Conservation (phyloP, 1,139 yeast species). For the Lodderomyces theae region DNA sequence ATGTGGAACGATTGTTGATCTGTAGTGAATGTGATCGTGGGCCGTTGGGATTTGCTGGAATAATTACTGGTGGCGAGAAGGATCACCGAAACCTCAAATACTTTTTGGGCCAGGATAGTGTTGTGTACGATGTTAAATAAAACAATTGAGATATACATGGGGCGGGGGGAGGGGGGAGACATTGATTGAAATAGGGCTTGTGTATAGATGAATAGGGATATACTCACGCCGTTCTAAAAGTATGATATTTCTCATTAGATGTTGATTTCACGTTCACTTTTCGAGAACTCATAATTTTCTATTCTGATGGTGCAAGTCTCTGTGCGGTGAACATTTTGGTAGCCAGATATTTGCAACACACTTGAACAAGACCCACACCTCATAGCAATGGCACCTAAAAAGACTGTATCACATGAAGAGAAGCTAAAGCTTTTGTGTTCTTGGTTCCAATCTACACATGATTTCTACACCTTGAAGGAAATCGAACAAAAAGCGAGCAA, state of each 20-base stretch:
- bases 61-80: slow-evolving; percentile 17
- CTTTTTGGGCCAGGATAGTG: slow-evolving; percentile 44
- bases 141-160: too few species aligned
- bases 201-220: not conserved
- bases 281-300: not conserved
- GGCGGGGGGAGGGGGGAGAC: too few species aligned
- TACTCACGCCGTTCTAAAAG: too few species aligned
- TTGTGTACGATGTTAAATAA: slow-evolving; percentile 32
- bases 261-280: too few species aligned
- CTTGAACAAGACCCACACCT: not conserved
- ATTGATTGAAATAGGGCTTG: not conserved
- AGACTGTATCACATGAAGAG: slow-evolving; percentile 37
- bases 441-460: slow-evolving; percentile 39
- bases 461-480: slow-evolving; percentile 49
- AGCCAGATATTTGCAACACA: slow-evolving; percentile 12
- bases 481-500: slow-evolving; percentile 47
- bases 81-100: slow-evolving; percentile 41
- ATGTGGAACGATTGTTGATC: slow-evolving; percentile 49
- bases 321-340: too few species aligned
- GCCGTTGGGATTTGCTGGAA: slow-evolving; percentile 68
- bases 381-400: slow-evolving; percentile 21
- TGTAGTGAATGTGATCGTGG: slow-evolving; percentile 79
- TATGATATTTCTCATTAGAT: too few species aligned
- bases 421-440: slow-evolving; percentile 34
- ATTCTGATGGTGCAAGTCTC: too few species aligned